Evolutionary conservation across 73 alveolate genomes (phyloP).

Genomic region (Paramecium primaurelia): DNA sequence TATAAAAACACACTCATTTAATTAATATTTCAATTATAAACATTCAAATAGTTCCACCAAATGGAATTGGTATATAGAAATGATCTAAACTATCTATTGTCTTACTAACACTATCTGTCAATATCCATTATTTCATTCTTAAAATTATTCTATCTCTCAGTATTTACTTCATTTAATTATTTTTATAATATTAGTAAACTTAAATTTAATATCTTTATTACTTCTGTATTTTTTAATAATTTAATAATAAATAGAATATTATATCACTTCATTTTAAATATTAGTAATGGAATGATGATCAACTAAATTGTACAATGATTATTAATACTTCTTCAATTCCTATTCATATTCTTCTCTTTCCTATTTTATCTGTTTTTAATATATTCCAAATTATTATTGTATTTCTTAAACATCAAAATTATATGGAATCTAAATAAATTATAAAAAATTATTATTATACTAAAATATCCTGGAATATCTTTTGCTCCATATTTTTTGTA

Average conservation of each 20-base stretch:
- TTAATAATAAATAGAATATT: neutral
- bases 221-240: neutral
- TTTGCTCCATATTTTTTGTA: constrained; percentile 15
- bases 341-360: neutral
- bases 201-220: neutral
- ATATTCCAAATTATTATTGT: neutral
- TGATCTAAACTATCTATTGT: neutral
- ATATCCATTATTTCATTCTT: constrained; percentile 10
- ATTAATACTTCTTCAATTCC: neutral
- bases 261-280: neutral
- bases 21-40: too few relatives aligned
- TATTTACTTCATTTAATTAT: neutral
- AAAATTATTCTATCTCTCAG: neutral
- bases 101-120: neutral
- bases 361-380: neutral
- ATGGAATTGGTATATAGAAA: constrained; percentile 18
- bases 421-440: constrained; percentile 9
- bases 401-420: constrained; percentile 44
- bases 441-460: neutral
- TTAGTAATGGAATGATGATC: neutral
- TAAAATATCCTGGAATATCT: constrained; percentile 54
- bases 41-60: constrained; percentile 4
- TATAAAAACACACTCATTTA: neutral
- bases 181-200: neutral
- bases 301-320: neutral